Base-by-base conservation (phyloP, 768 basidiomycete genomes). In the Tylopilus plumbeoviolaceoides region DNA sequence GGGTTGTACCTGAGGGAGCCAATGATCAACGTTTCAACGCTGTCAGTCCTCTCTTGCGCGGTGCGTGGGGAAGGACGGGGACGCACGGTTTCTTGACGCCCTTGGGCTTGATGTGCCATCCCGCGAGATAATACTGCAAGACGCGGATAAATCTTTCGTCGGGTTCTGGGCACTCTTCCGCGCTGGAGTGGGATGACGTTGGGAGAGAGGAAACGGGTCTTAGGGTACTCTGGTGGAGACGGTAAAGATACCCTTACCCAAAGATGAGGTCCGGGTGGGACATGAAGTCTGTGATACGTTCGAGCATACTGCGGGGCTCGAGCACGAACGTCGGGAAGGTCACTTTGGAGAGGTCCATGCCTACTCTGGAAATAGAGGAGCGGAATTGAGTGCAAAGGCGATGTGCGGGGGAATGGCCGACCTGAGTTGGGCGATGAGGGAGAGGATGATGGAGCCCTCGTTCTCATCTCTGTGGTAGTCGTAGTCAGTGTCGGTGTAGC, bases 81-180 rank as follows among this genome's bases (percentile, higher is more conserved):
- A 76, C 89, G 72, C 63, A 94, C 83, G 95, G 95, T 73, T 99
- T 99, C 87, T 99, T 99, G 55, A 98, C 97, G 48, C 94, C 97
- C 74, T 90, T 95, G 59, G 97, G 95, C 72, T 98, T 98, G 75
- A 98, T 95, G 72, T 98, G 97, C 97, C 97, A 99, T 21, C 97
- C 97, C n/a, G 91, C 87, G 44, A 99, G 85, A 68, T 98, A 99
- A 69, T 95, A 97, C 57, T 89, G 87, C 31, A 98, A 78, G 2
- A 98, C 92, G 46, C 84, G 81, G 57, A 95, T 79, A 69, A 98
- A 98, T 41, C 97, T 78, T 66, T 95, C 94, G 68, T 95, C 88
- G 30, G 91, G 82, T 63, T 92, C 85, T 38, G 79, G 76, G 65
- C 82, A 84, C n/a, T 82, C 68, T 59, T 90, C 91, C 43, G 90